Base-by-base conservation (phyloP, 345 rosid genomes). In the Aegle marmelos region DNA sequence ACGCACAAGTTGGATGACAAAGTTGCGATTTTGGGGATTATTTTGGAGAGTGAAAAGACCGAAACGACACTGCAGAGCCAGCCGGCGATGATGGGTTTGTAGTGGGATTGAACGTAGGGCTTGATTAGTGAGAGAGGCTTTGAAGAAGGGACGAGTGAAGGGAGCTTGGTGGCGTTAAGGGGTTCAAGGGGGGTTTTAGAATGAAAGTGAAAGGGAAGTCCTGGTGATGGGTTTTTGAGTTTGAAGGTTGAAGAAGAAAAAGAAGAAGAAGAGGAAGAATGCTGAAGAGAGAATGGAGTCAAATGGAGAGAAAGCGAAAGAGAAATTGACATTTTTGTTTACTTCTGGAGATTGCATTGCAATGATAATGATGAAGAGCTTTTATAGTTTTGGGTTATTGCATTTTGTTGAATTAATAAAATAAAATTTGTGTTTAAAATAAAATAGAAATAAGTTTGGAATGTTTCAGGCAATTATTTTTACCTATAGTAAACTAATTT, bases 11-110 rank as follows among this genome's bases (percentile, higher is more conserved):
- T 45, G 21, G 70, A 61, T 9, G 77, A 74, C 28, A 74, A 74
- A 31, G 57, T 19, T 41, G 69, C 58, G 19, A 74, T 30, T 9
- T 74, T 84, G 19, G 99, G 94, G 79, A 94, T 88, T 73, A 91
- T 83, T 70, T 80, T 87, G 63, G 94, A 91, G 61, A 95, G 93
- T 24, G 97, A 92, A 63, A 86, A 79, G 62, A 84, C 97, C 8
- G 98, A 93, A 72, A 91, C 72, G 61, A 89, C 85, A 79, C 97
- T 90, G 82, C 90, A 95, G 74, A 95, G 83, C 97, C 98, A 95
- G 11, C 95, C 98, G 17, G 85, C 79, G 79, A 95, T 88, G 83
- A 95, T 81, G 80, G 86, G 81, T 56, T 31, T 83, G 73, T 75
- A 72, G 70, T 95, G 93, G 77, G 97, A 81, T 76, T 86, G 82